A percentile compares a stretch with the other conserved stretches of the same genome.
Conservation (phyloP, 106 monocot genomes). For the Allium sativum region DNA sequence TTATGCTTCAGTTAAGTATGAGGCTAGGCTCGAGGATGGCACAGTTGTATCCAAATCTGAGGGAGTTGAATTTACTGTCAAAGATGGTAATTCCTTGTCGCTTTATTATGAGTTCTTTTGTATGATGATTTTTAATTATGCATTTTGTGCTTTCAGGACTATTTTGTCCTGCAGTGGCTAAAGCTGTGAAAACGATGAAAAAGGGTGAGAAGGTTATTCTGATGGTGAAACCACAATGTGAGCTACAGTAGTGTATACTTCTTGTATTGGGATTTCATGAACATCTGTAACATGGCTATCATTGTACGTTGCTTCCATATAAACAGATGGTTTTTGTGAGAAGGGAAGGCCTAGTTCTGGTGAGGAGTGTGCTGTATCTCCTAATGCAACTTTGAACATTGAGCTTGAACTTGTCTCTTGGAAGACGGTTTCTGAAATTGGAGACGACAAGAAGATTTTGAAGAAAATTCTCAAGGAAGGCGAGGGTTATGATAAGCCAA, state of each 20-base stretch:
- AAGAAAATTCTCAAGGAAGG: constrained; percentile 76
- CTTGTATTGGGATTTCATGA: background rate
- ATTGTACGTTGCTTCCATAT: background rate
- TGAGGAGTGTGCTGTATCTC: constrained; percentile 53
- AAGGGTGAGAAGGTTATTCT: constrained; percentile 70
- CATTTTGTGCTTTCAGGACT: constrained; percentile 18
- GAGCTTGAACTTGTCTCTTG: constrained; percentile 70
- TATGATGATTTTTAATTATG: too few species aligned
- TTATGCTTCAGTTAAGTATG: constrained; percentile 48
- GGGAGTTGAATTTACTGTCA: constrained; percentile 80
- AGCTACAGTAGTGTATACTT: constrained; percentile 3
- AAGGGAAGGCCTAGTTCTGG: constrained; percentile 47
- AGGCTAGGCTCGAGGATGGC: constrained; percentile 74
- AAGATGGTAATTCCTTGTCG: constrained; percentile 38
- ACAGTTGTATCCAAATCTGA: constrained; percentile 59
- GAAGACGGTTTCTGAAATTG: constrained; percentile 70
- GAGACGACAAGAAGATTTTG: constrained; percentile 59
- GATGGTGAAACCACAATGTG: constrained; percentile 69
- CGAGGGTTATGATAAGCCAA: constrained; percentile 59
- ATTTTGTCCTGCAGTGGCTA: constrained; percentile 56
- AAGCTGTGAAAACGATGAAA: constrained; percentile 79
- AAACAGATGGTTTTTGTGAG: constrained; percentile 62
- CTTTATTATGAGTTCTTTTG: background rate
- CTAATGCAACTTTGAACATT: constrained; percentile 42
- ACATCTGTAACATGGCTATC: too few species aligned